Base-by-base conservation (phyloP, 1,284 basidiomycete genomes). In the Xerocomus alliaceus region DNA sequence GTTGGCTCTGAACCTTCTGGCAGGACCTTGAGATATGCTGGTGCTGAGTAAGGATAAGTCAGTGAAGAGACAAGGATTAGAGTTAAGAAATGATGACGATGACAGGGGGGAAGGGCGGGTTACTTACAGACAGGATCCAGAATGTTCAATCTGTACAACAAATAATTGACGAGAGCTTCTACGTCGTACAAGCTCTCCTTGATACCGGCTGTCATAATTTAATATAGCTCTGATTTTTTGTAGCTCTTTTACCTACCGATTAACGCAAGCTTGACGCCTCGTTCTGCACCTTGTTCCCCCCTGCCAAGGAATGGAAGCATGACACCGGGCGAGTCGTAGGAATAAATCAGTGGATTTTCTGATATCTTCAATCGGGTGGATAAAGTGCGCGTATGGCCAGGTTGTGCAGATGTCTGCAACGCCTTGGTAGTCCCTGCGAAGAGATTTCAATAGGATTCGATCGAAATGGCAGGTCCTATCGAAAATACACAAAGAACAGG, bases 261-360 rank as follows among this genome's bases (percentile, higher is more conserved):
- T 59, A 98, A 80, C 44, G 95, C 95, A 29, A 98, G 86, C 78
- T 97, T 98, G 58, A 98, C 83, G 7, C 94, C 97, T 64, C 93
- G 84, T 77, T 99, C 97, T 48, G 94, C 90, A 28, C 95, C 97
- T 61, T 82, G 81, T 50, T 86, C 83, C 2, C 95, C 95, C 58
- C 83, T 86, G 2, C 97, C 97, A n/a, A 98, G 84, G 78, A 92
- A 98, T 6, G 96, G 95, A 35, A 98, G 83, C 96, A 99, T 98
- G 42, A 98, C 93, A 1, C 97, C 97, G 0, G 97, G 97, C 8
- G 94, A 92, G 80, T 99, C 97, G 73, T 92, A 96, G 5, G 97
- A 93, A 78, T 99, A 98, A 20, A 98, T 90, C 8, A 89, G 83
- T 5, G 91, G 96, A 65, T 90, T 84, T 57, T 89, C 77, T 35